Conservation (phyloP, 331 rosid species). For the Rhamnella rubrinervis region DNA sequence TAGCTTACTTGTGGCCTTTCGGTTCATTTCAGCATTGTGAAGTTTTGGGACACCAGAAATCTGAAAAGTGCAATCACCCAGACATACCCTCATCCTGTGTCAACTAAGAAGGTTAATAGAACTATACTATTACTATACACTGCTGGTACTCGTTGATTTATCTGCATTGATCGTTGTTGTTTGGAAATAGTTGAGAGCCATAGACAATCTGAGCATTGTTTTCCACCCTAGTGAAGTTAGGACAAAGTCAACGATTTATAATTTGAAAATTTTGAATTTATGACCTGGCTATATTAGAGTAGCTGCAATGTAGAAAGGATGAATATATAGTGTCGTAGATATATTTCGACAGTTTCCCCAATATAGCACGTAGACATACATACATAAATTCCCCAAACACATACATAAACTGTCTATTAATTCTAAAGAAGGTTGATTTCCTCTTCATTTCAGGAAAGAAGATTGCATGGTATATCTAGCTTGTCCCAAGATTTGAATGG, state of each 20-base stretch:
- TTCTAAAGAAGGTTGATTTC: background rate
- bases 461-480: constrained; percentile 90
- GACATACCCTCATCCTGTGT: constrained; percentile 53
- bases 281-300: no score
- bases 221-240: background rate
- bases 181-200: constrained; percentile 1
- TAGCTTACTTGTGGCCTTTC: constrained; percentile 10
- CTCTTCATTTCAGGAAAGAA: constrained; percentile 53
- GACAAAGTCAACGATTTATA: background rate
- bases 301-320: no score
- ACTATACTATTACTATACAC: background rate
- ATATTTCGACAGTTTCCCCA: no score
- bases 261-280: background rate
- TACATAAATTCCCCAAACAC: background rate
- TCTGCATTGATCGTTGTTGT: constrained; percentile 12
- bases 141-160: background rate
- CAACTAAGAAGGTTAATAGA: constrained; percentile 61
- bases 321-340: no score
- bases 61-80: constrained; percentile 54
- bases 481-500: constrained; percentile 92
- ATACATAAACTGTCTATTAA: no score
- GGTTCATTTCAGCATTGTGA: constrained; percentile 59
- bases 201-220: constrained; percentile 6
- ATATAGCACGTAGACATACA: background rate
- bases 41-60: constrained; percentile 95